Base-by-base conservation (phyloP, 371 early-diverging fungal genomes). In the Rhizopus delemar region DNA sequence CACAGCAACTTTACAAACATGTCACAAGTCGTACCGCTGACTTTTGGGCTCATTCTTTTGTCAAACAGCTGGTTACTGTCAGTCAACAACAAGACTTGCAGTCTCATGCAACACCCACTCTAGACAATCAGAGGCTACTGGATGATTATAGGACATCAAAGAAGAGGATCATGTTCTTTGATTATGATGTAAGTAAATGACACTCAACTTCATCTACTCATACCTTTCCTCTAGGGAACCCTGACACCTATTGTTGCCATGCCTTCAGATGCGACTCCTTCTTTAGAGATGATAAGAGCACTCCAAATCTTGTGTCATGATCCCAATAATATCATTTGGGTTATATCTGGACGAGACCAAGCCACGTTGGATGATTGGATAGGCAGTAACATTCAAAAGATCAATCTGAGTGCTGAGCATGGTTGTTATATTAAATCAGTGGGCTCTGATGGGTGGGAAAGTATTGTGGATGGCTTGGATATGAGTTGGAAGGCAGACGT, bases 331-430 rank as follows among this genome's bases (percentile, higher is more conserved):
- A 73, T 82, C 43, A 89, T 95, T n/a, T 94, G 90, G 80, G 82
- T 97, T 8, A 89, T 97, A 28, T 92, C 92, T 32, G 96, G 97
- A 4, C 81, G 97, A 43, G 94, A 95, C 66, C 85, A 90, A 65
- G 77, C 77, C 48, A 82, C 86, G 22, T 73, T 97, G 35, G 93
- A 94, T 28, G 77, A 86, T n/a, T 93, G 94, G 87, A 76, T 97
- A 48, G 93, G 95, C 11, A 56, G 70, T 16, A 63, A 79, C 28
- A 77, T 97, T 34, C 71, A 75, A n/a, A 82, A 87, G 3, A 75
- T 97, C 31, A 94, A 95, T 1, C 62, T 94, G 8, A 86, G 83
- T 66, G 89, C 87, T 5, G 89, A 90, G 48, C 86, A 88, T 50
- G 87, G 88, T 4, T 83, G 85, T 32, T 87, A 84, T 57, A 67